Evolutionary conservation across 164 flowering plant genomes (phyloP).

Genomic region (Aristolochia fimbriata): DNA sequence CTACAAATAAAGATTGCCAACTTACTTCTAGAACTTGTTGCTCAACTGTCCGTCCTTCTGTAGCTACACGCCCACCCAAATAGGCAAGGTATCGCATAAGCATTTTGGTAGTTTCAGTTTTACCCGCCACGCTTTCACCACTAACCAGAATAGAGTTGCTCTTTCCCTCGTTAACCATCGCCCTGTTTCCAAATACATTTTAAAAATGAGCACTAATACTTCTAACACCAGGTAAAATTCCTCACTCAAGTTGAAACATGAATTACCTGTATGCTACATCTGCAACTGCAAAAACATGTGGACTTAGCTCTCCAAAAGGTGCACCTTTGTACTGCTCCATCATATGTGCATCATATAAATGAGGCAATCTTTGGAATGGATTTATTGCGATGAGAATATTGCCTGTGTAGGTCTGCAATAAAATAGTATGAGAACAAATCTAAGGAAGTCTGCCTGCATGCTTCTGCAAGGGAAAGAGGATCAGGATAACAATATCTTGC

Average conservation of each 20-base stretch:
- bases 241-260: not conserved
- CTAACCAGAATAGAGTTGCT: slow-evolving; percentile 72
- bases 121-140: slow-evolving; percentile 93
- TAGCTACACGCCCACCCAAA: slow-evolving; percentile 55
- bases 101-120: slow-evolving; percentile 92
- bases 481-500: not conserved
- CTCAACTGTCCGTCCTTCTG: slow-evolving; percentile 69
- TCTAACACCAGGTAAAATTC: not conserved
- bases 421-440: not conserved
- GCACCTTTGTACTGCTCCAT: slow-evolving; percentile 72
- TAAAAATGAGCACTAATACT: slow-evolving; percentile 4
- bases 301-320: slow-evolving; percentile 51
- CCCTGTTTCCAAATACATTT: slow-evolving; percentile 31
- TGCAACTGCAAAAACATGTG: slow-evolving; percentile 89
- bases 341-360: slow-evolving; percentile 47
- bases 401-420: slow-evolving; percentile 76
- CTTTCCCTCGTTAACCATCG: slow-evolving; percentile 67
- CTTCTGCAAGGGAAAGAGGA: slow-evolving; percentile 3
- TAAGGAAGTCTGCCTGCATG: not conserved
- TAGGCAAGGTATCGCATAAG: slow-evolving; percentile 85
- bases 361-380: slow-evolving; percentile 66
- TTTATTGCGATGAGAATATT: slow-evolving; percentile 78
- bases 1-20: not conserved
- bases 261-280: slow-evolving; percentile 68
- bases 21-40: slow-evolving; percentile 84